phyloP scores from a whole-genome alignment of 495 filamentous ascomycete genomes.

The Aspergillus diversus region DNA sequence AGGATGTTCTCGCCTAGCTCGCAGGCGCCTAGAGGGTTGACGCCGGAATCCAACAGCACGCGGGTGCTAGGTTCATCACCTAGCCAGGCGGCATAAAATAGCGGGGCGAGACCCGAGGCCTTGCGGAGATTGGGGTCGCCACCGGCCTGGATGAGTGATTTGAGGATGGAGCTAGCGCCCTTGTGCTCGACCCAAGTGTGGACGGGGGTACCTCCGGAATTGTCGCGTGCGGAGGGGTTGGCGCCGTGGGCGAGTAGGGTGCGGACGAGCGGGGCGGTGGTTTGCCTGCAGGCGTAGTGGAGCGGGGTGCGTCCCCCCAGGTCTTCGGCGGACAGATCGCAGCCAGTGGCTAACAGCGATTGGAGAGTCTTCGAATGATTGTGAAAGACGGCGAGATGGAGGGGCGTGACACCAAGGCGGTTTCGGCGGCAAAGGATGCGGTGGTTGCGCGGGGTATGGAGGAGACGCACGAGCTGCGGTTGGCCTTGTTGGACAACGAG shows the following conservation, averaged over 20 bases:
- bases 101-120: slow-evolving; percentile 37
- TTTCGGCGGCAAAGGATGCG: neutral
- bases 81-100: slow-evolving; percentile 82
- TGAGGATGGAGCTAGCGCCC: neutral
- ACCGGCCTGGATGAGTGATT: neutral
- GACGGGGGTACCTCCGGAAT: slow-evolving; percentile 1
- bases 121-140: neutral
- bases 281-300: slow-evolving; percentile 1
- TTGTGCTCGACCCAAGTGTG: slow-evolving; percentile 1
- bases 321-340: slow-evolving; percentile 1
- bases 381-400: slow-evolving; percentile 3
- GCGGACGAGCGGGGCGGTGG: slow-evolving; percentile 2
- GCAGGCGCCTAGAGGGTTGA: neutral
- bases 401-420: neutral
- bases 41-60: neutral
- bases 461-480: neutral
- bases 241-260: slow-evolving; percentile 2
- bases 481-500: slow-evolving; percentile 1
- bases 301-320: neutral
- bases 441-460: slow-evolving; percentile 6
- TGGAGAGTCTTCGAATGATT: neutral
- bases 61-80: slow-evolving; percentile 49
- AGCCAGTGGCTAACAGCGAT: neutral
- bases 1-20: slow-evolving; percentile 5
- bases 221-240: slow-evolving; percentile 8